phyloP scores from a whole-genome alignment of 2,329 filamentous ascomycete genomes.

The Pseudogymnoascus sp. region DNA sequence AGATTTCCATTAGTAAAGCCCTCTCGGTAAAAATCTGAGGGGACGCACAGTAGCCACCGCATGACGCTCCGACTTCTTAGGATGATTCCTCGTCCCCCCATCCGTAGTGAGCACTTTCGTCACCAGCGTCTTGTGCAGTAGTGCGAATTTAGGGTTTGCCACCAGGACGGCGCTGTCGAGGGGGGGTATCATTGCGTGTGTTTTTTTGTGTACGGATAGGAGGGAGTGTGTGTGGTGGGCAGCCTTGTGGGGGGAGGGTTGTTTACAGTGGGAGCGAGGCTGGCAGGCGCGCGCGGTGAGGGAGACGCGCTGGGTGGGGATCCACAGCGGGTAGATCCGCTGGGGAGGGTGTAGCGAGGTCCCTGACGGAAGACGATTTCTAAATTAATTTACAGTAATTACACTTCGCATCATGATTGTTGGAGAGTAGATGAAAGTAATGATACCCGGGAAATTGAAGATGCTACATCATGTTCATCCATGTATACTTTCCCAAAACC shows the following conservation, averaged over 20 bases:
- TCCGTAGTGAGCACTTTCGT: slow-evolving; percentile 50
- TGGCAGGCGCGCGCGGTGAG: background rate
- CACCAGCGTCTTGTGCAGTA: slow-evolving; percentile 50
- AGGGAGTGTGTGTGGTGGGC: background rate
- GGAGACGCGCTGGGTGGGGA: background rate
- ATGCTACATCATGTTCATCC: too few relatives aligned
- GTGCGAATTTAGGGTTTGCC: slow-evolving; percentile 55
- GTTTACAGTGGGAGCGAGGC: background rate
- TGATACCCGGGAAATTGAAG: too few relatives aligned
- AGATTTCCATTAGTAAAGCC: background rate
- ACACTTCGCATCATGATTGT: too few relatives aligned
- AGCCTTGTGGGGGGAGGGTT: background rate
- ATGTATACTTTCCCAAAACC: too few relatives aligned
- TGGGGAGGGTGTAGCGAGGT: background rate
- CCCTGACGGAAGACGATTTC: background rate
- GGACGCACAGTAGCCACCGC: slow-evolving; percentile 43
- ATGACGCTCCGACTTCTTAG: slow-evolving; percentile 45
- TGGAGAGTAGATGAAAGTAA: too few relatives aligned
- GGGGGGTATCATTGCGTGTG: slow-evolving; percentile 49
- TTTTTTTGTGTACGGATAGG: background rate
- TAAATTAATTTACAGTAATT: background rate
- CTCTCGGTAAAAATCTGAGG: too few relatives aligned
- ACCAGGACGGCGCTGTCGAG: slow-evolving; percentile 49
- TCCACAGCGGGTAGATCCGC: background rate
- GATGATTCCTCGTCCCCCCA: slow-evolving; percentile 50